phyloP scores from a whole-genome alignment of 306 rosid genomes.

The Vachellia pachyceras region DNA sequence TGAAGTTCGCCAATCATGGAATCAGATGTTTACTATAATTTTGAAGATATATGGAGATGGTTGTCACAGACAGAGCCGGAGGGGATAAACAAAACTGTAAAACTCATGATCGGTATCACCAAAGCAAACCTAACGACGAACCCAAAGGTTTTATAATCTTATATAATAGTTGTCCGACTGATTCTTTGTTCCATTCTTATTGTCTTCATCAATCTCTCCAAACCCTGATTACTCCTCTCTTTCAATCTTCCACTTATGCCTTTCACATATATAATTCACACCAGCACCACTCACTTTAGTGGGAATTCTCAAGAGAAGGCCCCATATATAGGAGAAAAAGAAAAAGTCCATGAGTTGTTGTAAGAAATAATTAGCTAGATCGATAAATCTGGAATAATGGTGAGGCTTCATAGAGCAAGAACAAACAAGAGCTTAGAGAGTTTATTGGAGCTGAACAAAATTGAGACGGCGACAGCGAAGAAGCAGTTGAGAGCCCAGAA shows the following conservation, averaged over 20 bases:
- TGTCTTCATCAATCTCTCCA: slow-evolving; percentile 30
- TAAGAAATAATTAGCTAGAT: not conserved
- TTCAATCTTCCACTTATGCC: slow-evolving; percentile 29
- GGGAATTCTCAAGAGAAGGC: not conserved
- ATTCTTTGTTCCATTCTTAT: slow-evolving; percentile 30
- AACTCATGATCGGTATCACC: slow-evolving; percentile 42
- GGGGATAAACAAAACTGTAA: slow-evolving; percentile 41
- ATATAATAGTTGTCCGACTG: slow-evolving; percentile 50
- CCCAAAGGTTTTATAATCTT: slow-evolving; percentile 44
- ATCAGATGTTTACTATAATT: not conserved
- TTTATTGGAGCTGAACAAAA: slow-evolving; percentile 58
- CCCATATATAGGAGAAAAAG: not conserved
- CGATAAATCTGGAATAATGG: slow-evolving; percentile 47
- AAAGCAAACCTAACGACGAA: slow-evolving; percentile 49
- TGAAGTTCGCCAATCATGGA: not conserved
- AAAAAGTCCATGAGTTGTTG: slow-evolving; percentile 32
- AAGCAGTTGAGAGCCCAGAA: slow-evolving; percentile 44
- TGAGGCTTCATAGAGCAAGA: slow-evolving; percentile 36
- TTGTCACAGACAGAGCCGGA: not conserved
- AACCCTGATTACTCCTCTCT: not conserved
- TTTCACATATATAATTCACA: slow-evolving; percentile 19
- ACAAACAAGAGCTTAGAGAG: slow-evolving; percentile 62
- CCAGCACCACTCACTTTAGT: not conserved
- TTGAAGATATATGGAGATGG: not conserved
- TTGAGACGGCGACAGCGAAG: slow-evolving; percentile 25